These are phyloP conservation scores for Symbiodinium pilosum DNA, from an alignment of 73 alveolate genomes.

Conservation along the genomic window DNA sequence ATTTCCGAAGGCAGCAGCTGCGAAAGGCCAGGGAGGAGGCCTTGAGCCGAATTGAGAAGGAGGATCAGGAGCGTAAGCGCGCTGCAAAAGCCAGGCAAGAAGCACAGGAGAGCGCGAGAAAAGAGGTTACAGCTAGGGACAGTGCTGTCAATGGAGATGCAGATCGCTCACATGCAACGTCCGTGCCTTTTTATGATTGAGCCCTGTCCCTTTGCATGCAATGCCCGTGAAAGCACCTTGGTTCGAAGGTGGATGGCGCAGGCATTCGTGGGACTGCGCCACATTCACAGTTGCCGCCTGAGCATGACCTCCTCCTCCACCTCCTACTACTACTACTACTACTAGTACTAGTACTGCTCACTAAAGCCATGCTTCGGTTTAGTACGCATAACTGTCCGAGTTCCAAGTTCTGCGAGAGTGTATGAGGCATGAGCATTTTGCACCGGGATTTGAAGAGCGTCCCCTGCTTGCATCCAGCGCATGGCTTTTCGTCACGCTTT, in stretches of 20 bases:
- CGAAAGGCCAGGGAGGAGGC: conserved; percentile 17
- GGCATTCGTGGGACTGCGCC: conserved; percentile 24
- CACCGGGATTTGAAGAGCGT: conserved; percentile 59
- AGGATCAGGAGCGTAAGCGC: conserved; percentile 10
- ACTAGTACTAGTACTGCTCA: too few species aligned
- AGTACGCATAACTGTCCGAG: too few species aligned
- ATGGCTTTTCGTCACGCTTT: too few species aligned
- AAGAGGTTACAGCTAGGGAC: background rate
- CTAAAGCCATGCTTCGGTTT: too few species aligned
- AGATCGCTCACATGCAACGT: too few species aligned
- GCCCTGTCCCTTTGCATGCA: too few species aligned
- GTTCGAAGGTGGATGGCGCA: conserved; percentile 36
- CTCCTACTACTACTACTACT: too few species aligned
- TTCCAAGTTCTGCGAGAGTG: too few species aligned
- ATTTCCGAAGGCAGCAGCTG: background rate
- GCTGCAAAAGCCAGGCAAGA: conserved; percentile 19
- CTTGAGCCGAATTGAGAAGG: conserved; percentile 23
- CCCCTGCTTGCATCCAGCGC: background rate
- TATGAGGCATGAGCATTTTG: conserved; percentile 8
- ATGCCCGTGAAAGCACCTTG: too few species aligned
- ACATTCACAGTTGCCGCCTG: background rate
- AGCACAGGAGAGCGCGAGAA: background rate
- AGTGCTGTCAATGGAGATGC: too few species aligned
- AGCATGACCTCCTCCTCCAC: too few species aligned
- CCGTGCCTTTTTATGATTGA: too few species aligned